These are phyloP conservation scores for Diplodia seriata DNA, from an alignment of 2,329 filamentous ascomycete species.

Conservation along the genomic window DNA sequence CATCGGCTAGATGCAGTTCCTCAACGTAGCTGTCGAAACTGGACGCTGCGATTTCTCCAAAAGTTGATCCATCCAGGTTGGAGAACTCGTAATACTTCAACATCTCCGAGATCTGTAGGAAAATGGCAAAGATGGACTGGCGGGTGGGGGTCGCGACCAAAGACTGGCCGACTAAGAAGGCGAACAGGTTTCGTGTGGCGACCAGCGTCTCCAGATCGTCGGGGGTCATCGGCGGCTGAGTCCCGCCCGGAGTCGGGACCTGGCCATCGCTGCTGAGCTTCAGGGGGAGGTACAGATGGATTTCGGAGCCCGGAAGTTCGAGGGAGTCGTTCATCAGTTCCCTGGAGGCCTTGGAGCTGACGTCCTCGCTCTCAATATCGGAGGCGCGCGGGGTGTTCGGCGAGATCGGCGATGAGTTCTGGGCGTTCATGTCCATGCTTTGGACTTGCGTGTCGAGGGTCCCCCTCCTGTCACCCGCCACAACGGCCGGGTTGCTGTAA, in stretches of 20 bases:
- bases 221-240: conserved; percentile 42
- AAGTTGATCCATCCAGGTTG: conserved; percentile 69
- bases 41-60: conserved; percentile 65
- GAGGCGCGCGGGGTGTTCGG: conserved; percentile 41
- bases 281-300: conserved; percentile 66
- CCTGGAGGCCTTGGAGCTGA: conserved; percentile 57
- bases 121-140: conserved; percentile 64
- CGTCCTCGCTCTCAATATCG: conserved; percentile 46
- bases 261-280: conserved; percentile 59
- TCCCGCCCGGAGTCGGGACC: conserved; percentile 42
- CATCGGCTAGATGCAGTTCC: conserved; percentile 77
- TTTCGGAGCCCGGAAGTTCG: conserved; percentile 56
- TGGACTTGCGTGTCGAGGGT: conserved; percentile 39
- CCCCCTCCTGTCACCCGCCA: conserved; percentile 41
- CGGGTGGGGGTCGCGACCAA: conserved; percentile 64
- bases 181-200: conserved; percentile 68
- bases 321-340: conserved; percentile 55
- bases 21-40: conserved; percentile 79
- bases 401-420: conserved; percentile 38
- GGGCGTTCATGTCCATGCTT: conserved; percentile 39
- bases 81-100: conserved; percentile 65
- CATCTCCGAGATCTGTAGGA: conserved; percentile 65
- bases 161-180: conserved; percentile 68
- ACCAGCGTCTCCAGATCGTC: conserved; percentile 65
- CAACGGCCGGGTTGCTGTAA: conserved; percentile 47